Evolutionary conservation across 2,329 filamentous ascomycete species (phyloP).

Genomic region (Cadophora luteo-olivacea): DNA sequence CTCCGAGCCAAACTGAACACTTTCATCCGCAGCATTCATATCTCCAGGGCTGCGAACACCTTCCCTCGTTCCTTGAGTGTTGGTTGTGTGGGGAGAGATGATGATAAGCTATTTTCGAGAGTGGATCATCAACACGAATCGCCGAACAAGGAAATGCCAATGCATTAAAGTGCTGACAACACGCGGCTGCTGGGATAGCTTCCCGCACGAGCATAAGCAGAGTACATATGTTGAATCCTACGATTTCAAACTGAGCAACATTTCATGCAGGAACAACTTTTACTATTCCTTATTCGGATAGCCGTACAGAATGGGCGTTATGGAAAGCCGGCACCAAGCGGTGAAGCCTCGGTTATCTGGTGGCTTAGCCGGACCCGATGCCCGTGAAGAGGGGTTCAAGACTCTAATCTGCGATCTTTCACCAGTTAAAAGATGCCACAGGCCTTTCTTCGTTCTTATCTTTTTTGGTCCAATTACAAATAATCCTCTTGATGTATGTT

Average conservation of each 20-base stretch:
- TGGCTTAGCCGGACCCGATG: neutral
- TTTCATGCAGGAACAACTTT: slow-evolving; percentile 10
- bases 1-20: too few relatives aligned
- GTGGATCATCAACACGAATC: neutral
- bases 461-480: neutral
- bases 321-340: neutral
- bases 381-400: slow-evolving; percentile 1
- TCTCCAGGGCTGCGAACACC: too few relatives aligned
- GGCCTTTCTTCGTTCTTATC: neutral
- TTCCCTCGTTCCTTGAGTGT: too few relatives aligned
- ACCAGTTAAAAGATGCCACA: neutral
- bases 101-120: neutral
- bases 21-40: too few relatives aligned
- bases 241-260: neutral
- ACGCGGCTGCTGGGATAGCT: neutral
- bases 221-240: neutral
- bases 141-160: neutral
- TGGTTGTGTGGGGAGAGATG: too few relatives aligned
- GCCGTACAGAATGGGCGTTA: neutral
- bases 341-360: slow-evolving; percentile 7
- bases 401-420: neutral
- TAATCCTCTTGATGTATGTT: neutral
- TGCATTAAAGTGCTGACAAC: neutral
- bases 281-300: neutral
- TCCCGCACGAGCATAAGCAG: slow-evolving; percentile 6